These are phyloP conservation scores for Sporisorium reilianum DNA, from an alignment of 1,284 basidiomycete genomes.

Conservation along the genomic window DNA sequence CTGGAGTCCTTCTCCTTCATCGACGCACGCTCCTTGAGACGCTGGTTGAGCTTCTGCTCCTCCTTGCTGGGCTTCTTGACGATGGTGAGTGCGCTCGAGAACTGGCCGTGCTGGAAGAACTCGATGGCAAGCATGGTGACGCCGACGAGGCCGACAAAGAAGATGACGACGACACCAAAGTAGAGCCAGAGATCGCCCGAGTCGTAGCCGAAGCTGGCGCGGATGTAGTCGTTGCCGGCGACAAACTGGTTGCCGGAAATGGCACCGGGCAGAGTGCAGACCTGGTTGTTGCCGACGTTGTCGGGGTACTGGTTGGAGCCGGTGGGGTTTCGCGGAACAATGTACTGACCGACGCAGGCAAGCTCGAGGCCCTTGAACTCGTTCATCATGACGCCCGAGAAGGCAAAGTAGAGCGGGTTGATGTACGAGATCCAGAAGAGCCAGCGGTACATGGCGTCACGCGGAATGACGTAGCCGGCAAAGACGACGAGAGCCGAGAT, in stretches of 20 bases:
- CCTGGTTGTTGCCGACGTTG: slow-evolving; percentile 45
- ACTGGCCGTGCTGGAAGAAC: slow-evolving; percentile 38
- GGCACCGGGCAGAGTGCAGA: slow-evolving; percentile 48
- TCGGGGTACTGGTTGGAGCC: slow-evolving; percentile 30
- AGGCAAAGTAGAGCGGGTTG: slow-evolving; percentile 73
- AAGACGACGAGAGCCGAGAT: slow-evolving; percentile 76
- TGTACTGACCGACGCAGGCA: slow-evolving; percentile 49
- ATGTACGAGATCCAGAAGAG: slow-evolving; percentile 69
- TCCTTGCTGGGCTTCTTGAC: slow-evolving; percentile 58
- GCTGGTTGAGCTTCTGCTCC: slow-evolving; percentile 52
- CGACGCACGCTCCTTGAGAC: slow-evolving; percentile 43
- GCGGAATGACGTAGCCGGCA: slow-evolving; percentile 80
- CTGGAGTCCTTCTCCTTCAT: slow-evolving; percentile 44
- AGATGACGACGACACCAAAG: slow-evolving; percentile 56
- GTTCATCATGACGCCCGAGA: slow-evolving; percentile 74
- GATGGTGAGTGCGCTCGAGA: slow-evolving; percentile 36
- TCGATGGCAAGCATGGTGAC: slow-evolving; percentile 61
- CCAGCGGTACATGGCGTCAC: slow-evolving; percentile 62
- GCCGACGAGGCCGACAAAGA: slow-evolving; percentile 57
- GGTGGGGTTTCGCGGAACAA: slow-evolving; percentile 51
- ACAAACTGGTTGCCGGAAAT: slow-evolving; percentile 37
- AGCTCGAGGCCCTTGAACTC: slow-evolving; percentile 70
- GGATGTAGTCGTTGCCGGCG: slow-evolving; percentile 44
- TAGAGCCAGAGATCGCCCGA: slow-evolving; percentile 43
- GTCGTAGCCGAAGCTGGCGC: slow-evolving; percentile 48